phyloP scores from a whole-genome alignment of 352 stramenopile genomes.

The Aphanomyces euteiches region DNA sequence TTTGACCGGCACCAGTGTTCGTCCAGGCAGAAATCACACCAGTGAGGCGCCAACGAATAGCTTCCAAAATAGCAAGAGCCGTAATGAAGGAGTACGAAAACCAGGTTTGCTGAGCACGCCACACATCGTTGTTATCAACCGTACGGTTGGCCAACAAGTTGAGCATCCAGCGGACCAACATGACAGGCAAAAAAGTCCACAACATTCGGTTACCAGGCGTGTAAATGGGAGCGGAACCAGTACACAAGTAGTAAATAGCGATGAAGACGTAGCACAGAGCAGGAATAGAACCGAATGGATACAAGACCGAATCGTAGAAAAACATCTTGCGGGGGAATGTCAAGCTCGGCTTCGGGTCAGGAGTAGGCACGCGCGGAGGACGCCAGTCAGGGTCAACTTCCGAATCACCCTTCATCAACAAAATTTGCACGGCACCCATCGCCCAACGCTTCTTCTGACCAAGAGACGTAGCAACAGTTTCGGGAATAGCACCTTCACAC shows the following conservation, averaged over 20 bases:
- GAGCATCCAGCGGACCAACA: conserved; percentile 30
- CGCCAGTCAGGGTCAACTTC: conserved; percentile 31
- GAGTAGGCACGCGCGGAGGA: conserved; percentile 24
- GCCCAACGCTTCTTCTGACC: conserved; percentile 30
- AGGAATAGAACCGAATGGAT: conserved; percentile 31
- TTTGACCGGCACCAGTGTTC: conserved; percentile 30
- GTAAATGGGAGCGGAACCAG: conserved; percentile 28
- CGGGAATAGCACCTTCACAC: conserved; percentile 29
- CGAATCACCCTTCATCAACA: conserved; percentile 29
- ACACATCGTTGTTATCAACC: conserved; percentile 31
- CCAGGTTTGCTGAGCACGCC: conserved; percentile 31
- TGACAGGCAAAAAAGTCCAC: conserved; percentile 28
- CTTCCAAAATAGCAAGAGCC: conserved; percentile 22
- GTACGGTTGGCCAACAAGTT: conserved; percentile 29
- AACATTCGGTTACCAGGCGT: conserved; percentile 23
- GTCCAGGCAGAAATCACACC: conserved; percentile 22
- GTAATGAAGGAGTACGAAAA: conserved; percentile 31
- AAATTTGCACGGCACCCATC: conserved; percentile 29
- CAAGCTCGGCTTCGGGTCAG: conserved; percentile 27
- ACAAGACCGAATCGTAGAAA: conserved; percentile 31
- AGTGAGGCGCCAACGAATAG: conserved; percentile 18
- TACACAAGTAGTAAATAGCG: conserved; percentile 29
- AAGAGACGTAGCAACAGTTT: conserved; percentile 27
- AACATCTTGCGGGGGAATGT: conserved; percentile 27
- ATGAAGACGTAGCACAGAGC: conserved; percentile 31